These are phyloP conservation scores for Mycena olivaceomarginata DNA, from an alignment of 768 basidiomycete species.

Conservation along the genomic window DNA sequence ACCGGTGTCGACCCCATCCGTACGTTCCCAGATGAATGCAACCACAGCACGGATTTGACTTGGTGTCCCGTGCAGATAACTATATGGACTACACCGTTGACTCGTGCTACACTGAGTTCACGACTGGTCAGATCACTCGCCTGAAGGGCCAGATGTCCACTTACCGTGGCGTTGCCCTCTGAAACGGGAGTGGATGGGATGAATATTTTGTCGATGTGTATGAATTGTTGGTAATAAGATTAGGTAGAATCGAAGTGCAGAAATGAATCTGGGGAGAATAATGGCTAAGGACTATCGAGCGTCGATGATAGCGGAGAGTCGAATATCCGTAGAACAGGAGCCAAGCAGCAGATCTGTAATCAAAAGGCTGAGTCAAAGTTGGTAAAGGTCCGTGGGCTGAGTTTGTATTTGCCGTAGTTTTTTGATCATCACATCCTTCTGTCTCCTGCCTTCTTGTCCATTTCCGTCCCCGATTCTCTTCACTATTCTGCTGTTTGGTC, in stretches of 20 bases:
- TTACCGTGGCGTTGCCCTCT: slow-evolving; percentile 51
- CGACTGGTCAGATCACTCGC: slow-evolving; percentile 58
- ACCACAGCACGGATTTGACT: neutral
- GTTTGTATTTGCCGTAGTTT: neutral
- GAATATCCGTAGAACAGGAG: too few species aligned
- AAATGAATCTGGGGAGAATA: too few species aligned
- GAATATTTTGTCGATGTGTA: too few species aligned
- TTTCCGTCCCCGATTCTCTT: neutral
- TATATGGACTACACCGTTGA: slow-evolving; percentile 66
- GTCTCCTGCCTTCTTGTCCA: neutral
- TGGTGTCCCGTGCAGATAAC: slow-evolving; percentile 47
- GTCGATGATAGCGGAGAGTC: neutral
- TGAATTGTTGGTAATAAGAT: too few species aligned
- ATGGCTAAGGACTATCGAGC: too few species aligned
- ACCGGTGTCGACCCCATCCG: slow-evolving; percentile 60
- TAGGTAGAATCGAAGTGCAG: too few species aligned
- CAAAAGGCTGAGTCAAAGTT: too few species aligned
- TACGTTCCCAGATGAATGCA: slow-evolving; percentile 15
- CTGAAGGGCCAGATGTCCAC: slow-evolving; percentile 56
- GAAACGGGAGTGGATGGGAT: neutral
- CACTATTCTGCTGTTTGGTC: neutral
- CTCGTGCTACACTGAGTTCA: slow-evolving; percentile 62
- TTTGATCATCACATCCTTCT: neutral
- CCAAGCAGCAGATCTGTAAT: too few species aligned
- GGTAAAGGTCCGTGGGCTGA: neutral